Evolutionary conservation across 768 basidiomycete genomes (phyloP).

Genomic region (Xanthoconium stramineum): DNA sequence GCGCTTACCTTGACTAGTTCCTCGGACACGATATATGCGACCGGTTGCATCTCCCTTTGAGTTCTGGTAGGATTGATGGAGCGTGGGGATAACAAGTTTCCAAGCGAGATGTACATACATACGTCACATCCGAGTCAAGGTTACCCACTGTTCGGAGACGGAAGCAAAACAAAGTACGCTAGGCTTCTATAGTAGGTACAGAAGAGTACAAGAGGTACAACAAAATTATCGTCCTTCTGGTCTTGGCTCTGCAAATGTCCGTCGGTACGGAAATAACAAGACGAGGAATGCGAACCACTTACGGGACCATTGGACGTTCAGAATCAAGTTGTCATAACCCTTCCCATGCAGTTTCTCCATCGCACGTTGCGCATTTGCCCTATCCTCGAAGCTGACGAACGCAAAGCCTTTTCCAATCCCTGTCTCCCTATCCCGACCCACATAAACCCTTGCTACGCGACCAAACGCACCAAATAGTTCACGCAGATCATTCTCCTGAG

Average conservation of each 20-base stretch:
- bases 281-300: constrained; percentile 26
- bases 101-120: too few species aligned
- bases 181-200: not conserved
- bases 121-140: too few species aligned
- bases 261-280: not conserved
- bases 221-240: constrained; percentile 36
- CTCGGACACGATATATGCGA: constrained; percentile 55
- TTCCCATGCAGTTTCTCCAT: constrained; percentile 89
- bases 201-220: constrained; percentile 3
- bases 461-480: constrained; percentile 89
- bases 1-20: constrained; percentile 50
- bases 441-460: constrained; percentile 83
- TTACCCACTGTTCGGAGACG: too few species aligned
- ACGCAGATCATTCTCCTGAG: constrained; percentile 89
- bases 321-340: constrained; percentile 90
- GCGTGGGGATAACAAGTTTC: too few species aligned
- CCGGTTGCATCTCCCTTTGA: constrained; percentile 12
- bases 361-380: constrained; percentile 75
- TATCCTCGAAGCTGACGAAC: constrained; percentile 93
- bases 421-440: constrained; percentile 92
- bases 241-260: constrained; percentile 36
- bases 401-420: constrained; percentile 96
- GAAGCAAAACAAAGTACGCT: too few species aligned
- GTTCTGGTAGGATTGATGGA: not conserved
- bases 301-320: constrained; percentile 66